phyloP scores from a whole-genome alignment of 176 grass and related monocot species.

The Aegilops bicornis region DNA sequence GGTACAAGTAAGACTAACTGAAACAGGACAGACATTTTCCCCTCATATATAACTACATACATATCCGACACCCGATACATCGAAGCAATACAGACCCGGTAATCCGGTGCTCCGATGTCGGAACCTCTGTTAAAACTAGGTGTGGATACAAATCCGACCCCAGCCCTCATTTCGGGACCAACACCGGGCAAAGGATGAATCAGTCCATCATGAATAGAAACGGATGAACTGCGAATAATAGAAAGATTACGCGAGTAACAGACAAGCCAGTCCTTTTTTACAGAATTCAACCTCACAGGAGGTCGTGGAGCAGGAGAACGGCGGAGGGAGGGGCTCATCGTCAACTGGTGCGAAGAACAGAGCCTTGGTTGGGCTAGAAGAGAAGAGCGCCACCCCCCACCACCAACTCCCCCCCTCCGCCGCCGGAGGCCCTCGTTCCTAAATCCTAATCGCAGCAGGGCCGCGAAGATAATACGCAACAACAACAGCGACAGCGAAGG shows the following conservation, averaged over 20 bases:
- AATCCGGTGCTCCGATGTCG: background rate
- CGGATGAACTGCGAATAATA: background rate
- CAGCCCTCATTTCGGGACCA: background rate
- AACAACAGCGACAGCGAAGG: constrained; percentile 1
- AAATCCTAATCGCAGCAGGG: constrained; percentile 12
- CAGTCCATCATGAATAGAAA: background rate
- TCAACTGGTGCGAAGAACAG: background rate
- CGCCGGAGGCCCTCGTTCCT: background rate
- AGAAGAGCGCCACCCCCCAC: background rate
- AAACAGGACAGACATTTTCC: background rate
- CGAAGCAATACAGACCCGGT: background rate
- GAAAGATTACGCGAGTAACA: background rate
- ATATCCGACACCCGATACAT: background rate
- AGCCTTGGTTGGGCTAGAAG: background rate
- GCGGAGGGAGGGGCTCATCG: background rate
- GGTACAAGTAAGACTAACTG: background rate
- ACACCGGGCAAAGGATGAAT: background rate
- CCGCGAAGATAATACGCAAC: constrained; percentile 23
- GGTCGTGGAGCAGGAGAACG: background rate
- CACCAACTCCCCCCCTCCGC: background rate
- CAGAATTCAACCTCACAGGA: background rate
- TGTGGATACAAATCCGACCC: background rate
- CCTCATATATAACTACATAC: background rate
- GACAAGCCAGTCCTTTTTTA: background rate
- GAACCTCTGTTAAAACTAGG: background rate